phyloP scores from a whole-genome alignment of 2,329 filamentous ascomycete species.

The Colletotrichum gloeosporioides region DNA sequence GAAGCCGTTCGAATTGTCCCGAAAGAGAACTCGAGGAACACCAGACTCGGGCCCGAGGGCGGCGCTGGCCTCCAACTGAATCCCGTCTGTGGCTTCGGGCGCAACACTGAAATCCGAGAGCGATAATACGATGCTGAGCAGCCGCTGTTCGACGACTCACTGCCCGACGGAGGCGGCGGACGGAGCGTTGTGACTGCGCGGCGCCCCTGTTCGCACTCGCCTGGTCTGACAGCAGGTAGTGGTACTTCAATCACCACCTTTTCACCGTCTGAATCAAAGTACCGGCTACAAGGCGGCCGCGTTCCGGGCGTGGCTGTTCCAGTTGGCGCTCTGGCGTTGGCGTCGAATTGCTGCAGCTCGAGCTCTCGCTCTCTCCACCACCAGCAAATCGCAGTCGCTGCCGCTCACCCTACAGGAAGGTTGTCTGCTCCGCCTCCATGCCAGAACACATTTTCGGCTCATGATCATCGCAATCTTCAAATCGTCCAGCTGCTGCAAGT shows the following conservation, averaged over 20 bases:
- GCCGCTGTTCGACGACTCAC: not conserved
- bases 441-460: not conserved
- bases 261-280: not conserved
- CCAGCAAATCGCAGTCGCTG: slow-evolving; percentile 5
- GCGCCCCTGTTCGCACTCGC: not conserved
- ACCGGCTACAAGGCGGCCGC: not conserved
- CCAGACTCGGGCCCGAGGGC: not conserved
- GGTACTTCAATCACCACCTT: fast-evolving
- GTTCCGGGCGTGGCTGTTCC: slow-evolving; percentile 12
- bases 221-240: not conserved
- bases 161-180: slow-evolving; percentile 7
- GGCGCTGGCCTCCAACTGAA: not conserved
- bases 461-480: slow-evolving; percentile 2
- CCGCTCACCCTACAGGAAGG: not conserved
- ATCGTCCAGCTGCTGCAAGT: not conserved
- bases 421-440: slow-evolving; percentile 13
- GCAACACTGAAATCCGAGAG: not conserved
- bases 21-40: not conserved
- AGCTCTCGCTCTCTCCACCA: slow-evolving; percentile 6
- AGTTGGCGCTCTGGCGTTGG: slow-evolving; percentile 3
- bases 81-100: not conserved
- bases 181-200: not conserved
- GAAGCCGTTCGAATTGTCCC: not conserved
- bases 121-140: not conserved
- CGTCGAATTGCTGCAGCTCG: not conserved